These are phyloP conservation scores for Kurtzmaniella fragi DNA, from an alignment of 805 yeast genomes.

Conservation along the genomic window DNA sequence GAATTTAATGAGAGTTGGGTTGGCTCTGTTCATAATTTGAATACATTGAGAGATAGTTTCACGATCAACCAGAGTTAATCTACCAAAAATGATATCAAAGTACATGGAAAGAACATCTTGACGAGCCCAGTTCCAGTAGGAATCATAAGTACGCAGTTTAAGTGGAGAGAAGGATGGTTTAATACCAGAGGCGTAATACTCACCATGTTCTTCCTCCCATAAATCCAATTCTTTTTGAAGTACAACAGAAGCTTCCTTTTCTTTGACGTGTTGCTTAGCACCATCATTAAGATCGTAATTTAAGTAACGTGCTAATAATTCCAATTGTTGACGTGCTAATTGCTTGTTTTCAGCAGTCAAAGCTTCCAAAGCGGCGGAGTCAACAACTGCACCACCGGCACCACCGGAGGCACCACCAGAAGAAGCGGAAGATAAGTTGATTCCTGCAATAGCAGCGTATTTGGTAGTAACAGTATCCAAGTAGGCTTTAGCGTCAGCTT, in stretches of 20 bases:
- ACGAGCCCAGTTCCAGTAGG: slow-evolving; percentile 99
- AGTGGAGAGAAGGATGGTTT: slow-evolving; percentile 83
- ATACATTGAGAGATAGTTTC: slow-evolving; percentile 96
- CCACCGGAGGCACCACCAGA: slow-evolving; percentile 52
- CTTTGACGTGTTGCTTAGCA: slow-evolving; percentile 73
- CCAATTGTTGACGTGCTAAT: slow-evolving; percentile 75
- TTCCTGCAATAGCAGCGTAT: slow-evolving; percentile 79
- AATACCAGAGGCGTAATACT: slow-evolving; percentile 87
- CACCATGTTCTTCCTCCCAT: slow-evolving; percentile 83
- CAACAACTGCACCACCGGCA: slow-evolving; percentile 83
- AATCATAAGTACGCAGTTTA: slow-evolving; percentile 94
- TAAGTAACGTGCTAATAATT: slow-evolving; percentile 91
- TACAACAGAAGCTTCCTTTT: slow-evolving; percentile 78
- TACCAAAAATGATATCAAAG: slow-evolving; percentile 94
- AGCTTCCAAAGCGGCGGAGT: slow-evolving; percentile 91
- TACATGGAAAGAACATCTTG: slow-evolving; percentile 93
- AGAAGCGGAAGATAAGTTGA: slow-evolving; percentile 65
- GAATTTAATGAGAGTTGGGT: slow-evolving; percentile 87
- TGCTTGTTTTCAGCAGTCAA: slow-evolving; percentile 64
- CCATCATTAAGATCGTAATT: slow-evolving; percentile 90
- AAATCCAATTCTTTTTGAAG: slow-evolving; percentile 89
- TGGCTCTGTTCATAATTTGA: slow-evolving; percentile 95
- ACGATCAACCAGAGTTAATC: slow-evolving; percentile 83
- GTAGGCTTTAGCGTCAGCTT: slow-evolving; percentile 85
- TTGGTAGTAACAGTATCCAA: slow-evolving; percentile 78